Base-by-base conservation (phyloP, 2,329 filamentous ascomycete genomes). In the Calonectria crousiana region DNA sequence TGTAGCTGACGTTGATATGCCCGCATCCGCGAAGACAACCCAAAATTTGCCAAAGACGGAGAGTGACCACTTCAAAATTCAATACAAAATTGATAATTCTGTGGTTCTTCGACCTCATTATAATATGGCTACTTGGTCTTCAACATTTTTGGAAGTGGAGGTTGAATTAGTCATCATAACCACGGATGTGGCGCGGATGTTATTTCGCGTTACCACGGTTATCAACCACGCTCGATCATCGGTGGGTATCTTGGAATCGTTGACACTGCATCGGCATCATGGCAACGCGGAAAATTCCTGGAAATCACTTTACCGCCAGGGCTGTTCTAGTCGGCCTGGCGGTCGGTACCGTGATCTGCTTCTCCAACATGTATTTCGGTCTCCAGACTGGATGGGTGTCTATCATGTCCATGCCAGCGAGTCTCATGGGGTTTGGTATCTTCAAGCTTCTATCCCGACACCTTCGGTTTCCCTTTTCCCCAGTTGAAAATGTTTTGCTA, bases 311-410 rank as follows among this genome's bases (percentile, higher is more conserved):
- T 86, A 98, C 97, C 0, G 72, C 93, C 32, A 93, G 97, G 71
- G 95, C 95, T 66, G 89, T 98, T 49, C 82, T 92, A 6, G 95
- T 95, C 34, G 97, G 97, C 20, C 88, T 98, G 8, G 87, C 91
- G 4, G 97, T 99, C 76, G 97, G 97, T 51, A 91, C 97, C 6
- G 88, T 98, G 70, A 98, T 98, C 81, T 97, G 95, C 82, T 98
- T 98, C 84, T 97, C 95, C 67, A 99, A 99, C 83, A 98, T 97
- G 88, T 99, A 98, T 85, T 99, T 99, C 83, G 97, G 97, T n/a
- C 88, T 99, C 38, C 97, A 98, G 86, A 97, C 95, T 34, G 88
- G 88, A 76, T 90, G 88, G 88, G 88, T 91, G 53, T 91, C 93
- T 81, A 95, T 95, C 78, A 98, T 99, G 97, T 95, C 95, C 20